phyloP scores from a whole-genome alignment of 2,329 filamentous ascomycete species.

The Furcasterigmium sp. region DNA sequence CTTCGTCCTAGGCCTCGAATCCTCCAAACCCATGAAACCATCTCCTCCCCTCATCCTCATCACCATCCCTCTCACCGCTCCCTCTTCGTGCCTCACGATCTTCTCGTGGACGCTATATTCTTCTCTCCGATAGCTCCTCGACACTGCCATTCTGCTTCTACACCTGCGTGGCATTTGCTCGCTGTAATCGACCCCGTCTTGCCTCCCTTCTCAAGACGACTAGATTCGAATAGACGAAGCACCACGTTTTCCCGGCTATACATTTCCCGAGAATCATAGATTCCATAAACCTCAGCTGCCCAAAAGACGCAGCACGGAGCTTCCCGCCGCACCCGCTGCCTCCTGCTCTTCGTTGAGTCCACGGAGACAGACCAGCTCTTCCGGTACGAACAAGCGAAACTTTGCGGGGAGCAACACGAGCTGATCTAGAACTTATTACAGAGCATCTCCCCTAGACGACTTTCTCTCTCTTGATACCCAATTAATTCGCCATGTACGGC shows the following conservation, averaged over 20 bases:
- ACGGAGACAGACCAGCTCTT: slow-evolving; percentile 22
- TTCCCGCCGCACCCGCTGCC: slow-evolving; percentile 11
- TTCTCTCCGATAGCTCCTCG: not conserved
- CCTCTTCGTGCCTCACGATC: slow-evolving; percentile 3
- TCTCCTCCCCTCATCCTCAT: not conserved
- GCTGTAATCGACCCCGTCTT: not conserved
- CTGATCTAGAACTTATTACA: no score
- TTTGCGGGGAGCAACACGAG: no score
- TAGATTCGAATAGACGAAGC: not conserved
- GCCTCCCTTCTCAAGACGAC: not conserved
- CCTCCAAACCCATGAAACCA: not conserved
- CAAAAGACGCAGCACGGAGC: not conserved
- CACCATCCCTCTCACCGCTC: slow-evolving; percentile 3
- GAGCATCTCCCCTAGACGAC: slow-evolving; percentile 7
- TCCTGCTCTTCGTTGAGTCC: slow-evolving; percentile 35
- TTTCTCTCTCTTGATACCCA: slow-evolving; percentile 38
- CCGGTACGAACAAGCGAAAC: no score
- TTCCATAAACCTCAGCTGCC: not conserved
- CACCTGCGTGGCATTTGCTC: not conserved
- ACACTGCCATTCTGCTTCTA: not conserved
- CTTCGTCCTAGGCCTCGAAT: no score
- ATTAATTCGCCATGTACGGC: slow-evolving; percentile 70
- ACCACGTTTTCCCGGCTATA: not conserved
- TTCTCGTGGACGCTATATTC: slow-evolving; percentile 3
- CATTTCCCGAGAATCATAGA: not conserved